Percentiles rank a stretch among this genome's conserved stretches.
phyloP scores from a whole-genome alignment of 2,329 filamentous ascomycete genomes.

The Purpureocillium takamizusanense region DNA sequence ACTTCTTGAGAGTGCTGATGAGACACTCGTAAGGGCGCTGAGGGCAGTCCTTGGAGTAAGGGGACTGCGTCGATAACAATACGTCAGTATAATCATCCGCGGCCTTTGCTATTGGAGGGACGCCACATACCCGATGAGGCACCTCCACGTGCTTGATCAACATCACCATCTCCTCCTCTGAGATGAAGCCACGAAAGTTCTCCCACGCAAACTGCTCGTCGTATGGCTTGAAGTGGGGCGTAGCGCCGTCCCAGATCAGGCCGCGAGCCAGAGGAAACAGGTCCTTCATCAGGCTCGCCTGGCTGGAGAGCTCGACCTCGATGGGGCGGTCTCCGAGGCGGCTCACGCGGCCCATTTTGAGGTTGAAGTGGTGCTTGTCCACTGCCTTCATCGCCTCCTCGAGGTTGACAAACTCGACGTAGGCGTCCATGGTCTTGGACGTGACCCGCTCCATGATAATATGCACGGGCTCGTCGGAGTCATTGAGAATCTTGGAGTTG shows the following conservation, averaged over 20 bases:
- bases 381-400: slow-evolving; percentile 46
- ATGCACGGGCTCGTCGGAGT: slow-evolving; percentile 47
- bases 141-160: slow-evolving; percentile 54
- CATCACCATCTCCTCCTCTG: slow-evolving; percentile 54
- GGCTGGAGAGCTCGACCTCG: slow-evolving; percentile 47
- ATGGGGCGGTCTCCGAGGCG: slow-evolving; percentile 50
- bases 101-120: too few relatives aligned
- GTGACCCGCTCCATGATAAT: slow-evolving; percentile 57
- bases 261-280: slow-evolving; percentile 51
- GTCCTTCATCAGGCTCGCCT: slow-evolving; percentile 49
- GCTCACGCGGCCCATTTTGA: slow-evolving; percentile 27
- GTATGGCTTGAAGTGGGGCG: slow-evolving; percentile 28
- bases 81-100: too few relatives aligned
- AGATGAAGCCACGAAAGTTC: slow-evolving; percentile 52
- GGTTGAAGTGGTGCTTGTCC: slow-evolving; percentile 33
- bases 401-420: slow-evolving; percentile 45
- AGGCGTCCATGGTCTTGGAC: slow-evolving; percentile 53
- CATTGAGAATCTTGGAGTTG: slow-evolving; percentile 45
- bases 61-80: slow-evolving; percentile 40
- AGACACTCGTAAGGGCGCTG: slow-evolving; percentile 58
- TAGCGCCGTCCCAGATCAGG: slow-evolving; percentile 42
- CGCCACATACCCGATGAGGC: slow-evolving; percentile 49
- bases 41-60: slow-evolving; percentile 50
- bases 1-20: slow-evolving; percentile 53
- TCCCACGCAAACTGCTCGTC: slow-evolving; percentile 33